Percentiles rank a stretch among this genome's conserved stretches.
Conservation (phyloP, 768 basidiomycete genomes). For the Punctularia strigosozonata region DNA sequence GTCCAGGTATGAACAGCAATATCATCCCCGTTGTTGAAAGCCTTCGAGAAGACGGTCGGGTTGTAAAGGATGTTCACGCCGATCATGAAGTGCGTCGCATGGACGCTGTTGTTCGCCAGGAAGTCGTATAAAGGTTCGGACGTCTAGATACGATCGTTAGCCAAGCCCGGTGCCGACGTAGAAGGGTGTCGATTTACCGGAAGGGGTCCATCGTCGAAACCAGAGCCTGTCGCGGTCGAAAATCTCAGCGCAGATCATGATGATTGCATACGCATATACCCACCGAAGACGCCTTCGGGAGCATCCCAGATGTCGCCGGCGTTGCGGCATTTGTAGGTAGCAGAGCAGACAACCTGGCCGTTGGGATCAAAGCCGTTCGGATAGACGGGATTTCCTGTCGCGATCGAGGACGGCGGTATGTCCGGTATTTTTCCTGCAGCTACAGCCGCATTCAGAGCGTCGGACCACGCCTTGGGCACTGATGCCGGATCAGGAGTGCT, state of each 20-base stretch:
- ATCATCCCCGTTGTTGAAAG: conserved; percentile 23
- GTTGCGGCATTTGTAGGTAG: conserved; percentile 17
- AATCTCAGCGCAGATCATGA: no score
- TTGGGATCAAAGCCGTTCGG: conserved; percentile 5
- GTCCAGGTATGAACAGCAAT: conserved; percentile 51
- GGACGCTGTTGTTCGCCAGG: conserved; percentile 22
- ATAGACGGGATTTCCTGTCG: conserved; percentile 12
- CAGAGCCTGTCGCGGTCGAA: no score
- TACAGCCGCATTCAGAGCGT: conserved; percentile 23
- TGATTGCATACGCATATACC: no score
- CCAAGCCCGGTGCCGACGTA: not conserved
- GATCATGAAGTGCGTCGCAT: conserved; percentile 36
- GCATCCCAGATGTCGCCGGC: conserved; percentile 25
- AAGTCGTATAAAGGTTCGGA: conserved; percentile 25
- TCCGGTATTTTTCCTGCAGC: conserved; percentile 25
- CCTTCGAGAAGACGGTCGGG: conserved; percentile 20
- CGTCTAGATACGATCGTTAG: conserved; percentile 4
- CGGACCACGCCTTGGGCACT: conserved; percentile 29
- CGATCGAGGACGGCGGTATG: conserved; percentile 18
- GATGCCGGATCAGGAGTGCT: conserved; percentile 14
- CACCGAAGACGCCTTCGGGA: conserved; percentile 26
- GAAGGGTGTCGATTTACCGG: conserved; percentile 5
- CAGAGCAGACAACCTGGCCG: conserved; percentile 23
- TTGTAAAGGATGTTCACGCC: conserved; percentile 27
- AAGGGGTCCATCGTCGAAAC: conserved; percentile 27